Evolutionary conservation across 2,329 filamentous ascomycete genomes (phyloP).

Genomic region (Calonectria pteridis): DNA sequence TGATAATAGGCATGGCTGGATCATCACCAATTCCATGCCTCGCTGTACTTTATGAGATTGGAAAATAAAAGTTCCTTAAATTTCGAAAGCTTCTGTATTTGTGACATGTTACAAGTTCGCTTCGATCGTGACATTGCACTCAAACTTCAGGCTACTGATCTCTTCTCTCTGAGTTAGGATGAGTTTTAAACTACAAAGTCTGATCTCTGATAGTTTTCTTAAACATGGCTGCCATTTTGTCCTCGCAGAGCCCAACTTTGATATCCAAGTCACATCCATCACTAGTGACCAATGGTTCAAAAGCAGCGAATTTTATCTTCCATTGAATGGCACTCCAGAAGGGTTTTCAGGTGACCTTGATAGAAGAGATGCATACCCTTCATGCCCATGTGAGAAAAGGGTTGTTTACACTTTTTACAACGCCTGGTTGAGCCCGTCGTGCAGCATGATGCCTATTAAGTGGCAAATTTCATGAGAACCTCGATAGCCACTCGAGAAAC

Average conservation of each 20-base stretch:
- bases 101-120: background rate
- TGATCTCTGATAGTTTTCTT: background rate
- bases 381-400: background rate
- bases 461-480: background rate
- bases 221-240: background rate
- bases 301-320: too few species aligned
- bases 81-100: background rate
- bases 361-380: too few species aligned
- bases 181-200: background rate
- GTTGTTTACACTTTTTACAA: background rate
- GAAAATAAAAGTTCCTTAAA: background rate
- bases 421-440: background rate
- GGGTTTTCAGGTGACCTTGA: too few species aligned
- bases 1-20: background rate
- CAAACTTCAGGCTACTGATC: background rate
- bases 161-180: background rate
- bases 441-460: background rate
- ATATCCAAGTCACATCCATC: too few species aligned
- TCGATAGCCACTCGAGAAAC: background rate
- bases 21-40: background rate
- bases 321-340: too few species aligned
- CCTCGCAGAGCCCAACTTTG: too few species aligned
- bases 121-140: background rate
- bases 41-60: background rate
- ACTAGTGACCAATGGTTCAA: too few species aligned